phyloP scores from a whole-genome alignment of 1,139 yeast genomes.

The Nakaseomyces uthaithaninus region DNA sequence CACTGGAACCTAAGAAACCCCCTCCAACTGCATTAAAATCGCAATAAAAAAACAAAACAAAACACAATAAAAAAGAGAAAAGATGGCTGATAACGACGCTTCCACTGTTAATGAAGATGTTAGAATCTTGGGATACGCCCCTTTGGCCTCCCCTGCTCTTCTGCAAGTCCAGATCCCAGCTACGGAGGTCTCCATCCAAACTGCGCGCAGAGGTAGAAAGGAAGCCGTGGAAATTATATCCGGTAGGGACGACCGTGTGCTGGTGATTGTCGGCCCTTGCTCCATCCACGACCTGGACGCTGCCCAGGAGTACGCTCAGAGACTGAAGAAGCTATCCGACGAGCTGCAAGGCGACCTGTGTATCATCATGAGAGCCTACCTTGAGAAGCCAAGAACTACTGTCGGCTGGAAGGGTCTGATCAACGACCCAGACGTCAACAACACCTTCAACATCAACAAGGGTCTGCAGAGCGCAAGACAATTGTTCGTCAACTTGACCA shows the following conservation, averaged over 20 bases:
- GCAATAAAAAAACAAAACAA: not conserved
- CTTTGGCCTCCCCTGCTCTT: conserved; percentile 80
- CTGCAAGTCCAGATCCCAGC: conserved; percentile 74
- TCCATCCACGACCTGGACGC: conserved; percentile 88
- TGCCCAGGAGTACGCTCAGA: conserved; percentile 78
- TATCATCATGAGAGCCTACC: conserved; percentile 91
- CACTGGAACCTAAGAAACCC: not conserved
- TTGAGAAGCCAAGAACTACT: conserved; percentile 97
- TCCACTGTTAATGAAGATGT: conserved; percentile 53
- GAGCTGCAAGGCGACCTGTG: conserved; percentile 69
- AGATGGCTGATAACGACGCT: conserved; percentile 3
- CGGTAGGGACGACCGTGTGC: conserved; percentile 69
- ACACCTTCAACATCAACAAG: conserved; percentile 88
- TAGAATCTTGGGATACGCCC: conserved; percentile 84
- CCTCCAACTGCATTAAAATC: not conserved
- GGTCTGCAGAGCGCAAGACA: conserved; percentile 84
- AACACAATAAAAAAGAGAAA: not conserved
- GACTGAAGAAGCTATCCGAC: conserved; percentile 57
- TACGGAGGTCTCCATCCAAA: conserved; percentile 48
- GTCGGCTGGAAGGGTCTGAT: conserved; percentile 99
- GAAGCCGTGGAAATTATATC: conserved; percentile 65
- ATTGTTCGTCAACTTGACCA: conserved; percentile 76
- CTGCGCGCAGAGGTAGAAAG: conserved; percentile 69
- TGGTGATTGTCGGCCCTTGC: conserved; percentile 90
- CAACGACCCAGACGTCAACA: conserved; percentile 92